These are phyloP conservation scores for Mycosphaerella arachidis DNA, from an alignment of 2,329 filamentous ascomycete species.

Conservation along the genomic window DNA sequence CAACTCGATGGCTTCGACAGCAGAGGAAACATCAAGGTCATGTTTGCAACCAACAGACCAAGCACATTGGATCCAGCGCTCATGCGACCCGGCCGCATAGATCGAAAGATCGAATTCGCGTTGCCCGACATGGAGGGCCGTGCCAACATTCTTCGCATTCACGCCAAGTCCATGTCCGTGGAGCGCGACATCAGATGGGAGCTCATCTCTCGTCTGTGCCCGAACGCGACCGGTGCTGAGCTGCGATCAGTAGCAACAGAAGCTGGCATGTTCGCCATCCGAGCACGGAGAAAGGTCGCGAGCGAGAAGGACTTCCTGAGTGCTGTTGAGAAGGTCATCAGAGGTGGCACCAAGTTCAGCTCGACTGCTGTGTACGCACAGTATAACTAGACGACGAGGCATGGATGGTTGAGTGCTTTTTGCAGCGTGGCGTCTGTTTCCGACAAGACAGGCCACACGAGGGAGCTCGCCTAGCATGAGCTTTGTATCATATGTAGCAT, in stretches of 20 bases:
- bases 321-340: slow-evolving; percentile 98
- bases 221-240: slow-evolving; percentile 95
- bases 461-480: slow-evolving; percentile 12
- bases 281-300: slow-evolving; percentile 90
- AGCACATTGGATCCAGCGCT: slow-evolving; percentile 94
- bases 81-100: slow-evolving; percentile 95
- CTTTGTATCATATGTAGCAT: slow-evolving; percentile 15
- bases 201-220: slow-evolving; percentile 92
- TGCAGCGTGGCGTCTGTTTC: slow-evolving; percentile 18
- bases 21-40: slow-evolving; percentile 97
- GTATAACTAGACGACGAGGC: slow-evolving; percentile 71
- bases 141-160: slow-evolving; percentile 95
- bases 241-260: slow-evolving; percentile 95
- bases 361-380: slow-evolving; percentile 97
- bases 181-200: slow-evolving; percentile 99
- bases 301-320: slow-evolving; percentile 98
- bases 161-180: slow-evolving; percentile 99
- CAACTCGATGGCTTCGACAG: slow-evolving; percentile 96
- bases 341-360: slow-evolving; percentile 99
- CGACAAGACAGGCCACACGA: slow-evolving; percentile 2
- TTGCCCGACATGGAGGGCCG: slow-evolving; percentile 94
- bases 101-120: slow-evolving; percentile 98
- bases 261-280: slow-evolving; percentile 97
- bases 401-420: slow-evolving; percentile 2
- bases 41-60: slow-evolving; percentile 97